Percentiles rank a stretch among this genome's conserved stretches.
phyloP scores from a whole-genome alignment of 2,329 filamentous ascomycete genomes.

The Fusarium camptoceras region DNA sequence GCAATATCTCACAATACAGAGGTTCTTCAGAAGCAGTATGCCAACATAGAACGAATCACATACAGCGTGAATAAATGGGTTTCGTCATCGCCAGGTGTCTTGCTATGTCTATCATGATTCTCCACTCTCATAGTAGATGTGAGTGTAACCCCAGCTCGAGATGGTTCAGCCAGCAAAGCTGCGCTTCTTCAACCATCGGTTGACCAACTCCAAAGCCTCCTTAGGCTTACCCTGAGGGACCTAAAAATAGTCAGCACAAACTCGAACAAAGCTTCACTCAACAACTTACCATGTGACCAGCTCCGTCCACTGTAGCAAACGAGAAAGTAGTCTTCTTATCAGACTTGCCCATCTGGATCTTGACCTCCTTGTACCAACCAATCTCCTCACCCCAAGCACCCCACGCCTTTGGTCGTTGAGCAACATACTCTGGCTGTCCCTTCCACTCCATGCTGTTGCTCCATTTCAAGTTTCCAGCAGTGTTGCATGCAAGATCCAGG shows the following conservation, averaged over 20 bases:
- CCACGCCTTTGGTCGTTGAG: constrained; percentile 20
- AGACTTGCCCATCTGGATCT: neutral
- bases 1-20: too few relatives aligned
- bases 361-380: constrained; percentile 35
- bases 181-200: constrained; percentile 22
- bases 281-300: constrained; percentile 33
- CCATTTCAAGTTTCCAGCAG: constrained; percentile 37
- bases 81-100: too few relatives aligned
- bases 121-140: too few relatives aligned
- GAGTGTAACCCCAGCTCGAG: too few relatives aligned
- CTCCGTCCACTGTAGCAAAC: constrained; percentile 30
- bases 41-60: too few relatives aligned
- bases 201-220: constrained; percentile 5
- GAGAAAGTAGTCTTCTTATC: constrained; percentile 21
- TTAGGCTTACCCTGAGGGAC: constrained; percentile 22
- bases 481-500: constrained; percentile 38
- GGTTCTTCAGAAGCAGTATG: too few relatives aligned
- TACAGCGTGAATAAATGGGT: too few relatives aligned
- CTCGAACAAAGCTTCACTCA: fast-evolving
- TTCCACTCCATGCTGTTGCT: constrained; percentile 28
- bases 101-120: too few relatives aligned
- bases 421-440: constrained; percentile 37
- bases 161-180: neutral
- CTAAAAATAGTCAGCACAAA: neutral
- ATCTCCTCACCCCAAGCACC: constrained; percentile 10